A percentile compares a stretch with the other conserved stretches of the same genome.
Evolutionary conservation across 2,329 filamentous ascomycete genomes (phyloP).

Genomic region (Nothophaeocryptopus gaeumannii): DNA sequence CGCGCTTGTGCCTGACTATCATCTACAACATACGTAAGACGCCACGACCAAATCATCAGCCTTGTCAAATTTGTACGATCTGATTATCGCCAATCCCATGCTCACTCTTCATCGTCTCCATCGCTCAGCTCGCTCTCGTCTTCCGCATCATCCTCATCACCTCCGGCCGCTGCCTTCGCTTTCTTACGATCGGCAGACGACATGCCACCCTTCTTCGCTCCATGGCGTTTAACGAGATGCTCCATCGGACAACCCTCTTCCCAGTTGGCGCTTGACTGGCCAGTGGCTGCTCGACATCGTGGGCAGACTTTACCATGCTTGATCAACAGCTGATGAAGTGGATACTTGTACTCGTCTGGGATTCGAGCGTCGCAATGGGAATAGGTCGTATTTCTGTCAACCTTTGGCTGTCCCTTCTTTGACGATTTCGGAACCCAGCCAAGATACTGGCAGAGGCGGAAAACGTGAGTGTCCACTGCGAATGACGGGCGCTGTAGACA

Average conservation of each 20-base stretch:
- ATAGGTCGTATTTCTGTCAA: constrained; percentile 54
- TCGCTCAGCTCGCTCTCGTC: constrained; percentile 64
- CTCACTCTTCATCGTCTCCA: too few species aligned
- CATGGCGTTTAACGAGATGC: constrained; percentile 58
- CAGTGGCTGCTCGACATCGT: constrained; percentile 60
- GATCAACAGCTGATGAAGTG: constrained; percentile 61
- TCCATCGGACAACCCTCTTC: constrained; percentile 63
- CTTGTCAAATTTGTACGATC: too few species aligned
- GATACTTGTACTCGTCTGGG: constrained; percentile 62
- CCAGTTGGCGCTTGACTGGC: constrained; percentile 61
- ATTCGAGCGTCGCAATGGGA: constrained; percentile 60
- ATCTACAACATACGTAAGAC: too few species aligned
- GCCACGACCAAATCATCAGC: too few species aligned
- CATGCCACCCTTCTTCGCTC: constrained; percentile 49
- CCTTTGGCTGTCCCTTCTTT: constrained; percentile 44
- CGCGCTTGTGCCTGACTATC: too few species aligned
- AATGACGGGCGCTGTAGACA: constrained; percentile 63
- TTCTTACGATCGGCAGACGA: constrained; percentile 33
- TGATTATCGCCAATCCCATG: too few species aligned
- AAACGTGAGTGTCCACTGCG: constrained; percentile 66
- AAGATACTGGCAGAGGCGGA: constrained; percentile 60
- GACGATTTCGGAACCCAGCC: constrained; percentile 56
- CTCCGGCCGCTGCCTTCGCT: constrained; percentile 69
- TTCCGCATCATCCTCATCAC: constrained; percentile 72
- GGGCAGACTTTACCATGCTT: constrained; percentile 62